Base-by-base conservation (phyloP, 2,329 filamentous ascomycete genomes). In the Trichocomaceae sp. region DNA sequence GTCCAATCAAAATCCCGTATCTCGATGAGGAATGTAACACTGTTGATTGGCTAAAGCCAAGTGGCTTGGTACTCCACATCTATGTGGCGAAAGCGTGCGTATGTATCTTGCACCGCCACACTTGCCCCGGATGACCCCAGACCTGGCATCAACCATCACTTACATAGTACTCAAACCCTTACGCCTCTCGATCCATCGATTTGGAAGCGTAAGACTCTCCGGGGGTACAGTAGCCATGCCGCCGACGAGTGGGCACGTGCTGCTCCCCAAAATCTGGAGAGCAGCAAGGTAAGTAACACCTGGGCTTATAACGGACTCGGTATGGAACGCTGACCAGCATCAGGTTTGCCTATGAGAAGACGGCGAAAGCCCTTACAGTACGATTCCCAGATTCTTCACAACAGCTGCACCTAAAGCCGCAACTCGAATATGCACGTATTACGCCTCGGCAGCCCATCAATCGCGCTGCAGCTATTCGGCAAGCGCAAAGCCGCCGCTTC, bases 401-500 rank as follows among this genome's bases (percentile, higher is more conserved):
- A 53, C 64, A 69, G 22, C 41, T 63, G 56, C 69, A 73, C 54
- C 72, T 78, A 57, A 74, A 81, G 63, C 71, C 84, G 48, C 78
- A 86, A 65, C 83, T 83, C 17, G 75, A 81, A 23, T 80, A 83
- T 61, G 80, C 77, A 37, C 80, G 82, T 59, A 77, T 78, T 60
- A 71, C 76, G 29, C 75, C 78, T 8, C 77, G 77, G 41, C 83
- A 86, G 57, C 80, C 83, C 35, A 73, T 83, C 54, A 83, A 83
- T 64, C 82, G 80, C 41, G 74, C 80, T 57, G 83, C 83, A 47
- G 78, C 77, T 51, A 79, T 87, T 59, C 81, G 81, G 59, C 85
- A 87, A 67, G 76, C 74, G 62, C 83, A 84, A 59, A 82, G 80
- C 61, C 77, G 83, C 59, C 82, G 80, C 73, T 86, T 83, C 68